Percentiles rank a stretch among this genome's conserved stretches.
Conservation (phyloP, 1,139 yeast genomes). For the Blastobotrys ciferrii region DNA sequence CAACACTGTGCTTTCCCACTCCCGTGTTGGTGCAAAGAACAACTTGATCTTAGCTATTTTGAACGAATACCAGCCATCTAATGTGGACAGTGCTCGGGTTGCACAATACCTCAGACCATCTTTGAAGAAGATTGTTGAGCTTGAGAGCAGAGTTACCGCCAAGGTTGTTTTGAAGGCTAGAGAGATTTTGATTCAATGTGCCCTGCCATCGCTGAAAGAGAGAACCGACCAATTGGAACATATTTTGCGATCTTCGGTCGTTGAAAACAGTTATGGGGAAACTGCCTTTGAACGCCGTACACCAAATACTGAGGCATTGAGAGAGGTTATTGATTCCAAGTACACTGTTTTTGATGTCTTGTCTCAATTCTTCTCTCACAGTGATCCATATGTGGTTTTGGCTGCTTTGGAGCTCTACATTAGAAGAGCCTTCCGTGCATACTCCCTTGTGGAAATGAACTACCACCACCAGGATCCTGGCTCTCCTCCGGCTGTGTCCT, state of each 20-base stretch:
- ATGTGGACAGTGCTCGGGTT: conserved; percentile 56
- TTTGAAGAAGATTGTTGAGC: conserved; percentile 75
- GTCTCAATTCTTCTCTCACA: conserved; percentile 80
- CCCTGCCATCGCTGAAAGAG: conserved; percentile 92
- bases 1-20: conserved; percentile 74
- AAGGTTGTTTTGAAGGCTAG: conserved; percentile 96
- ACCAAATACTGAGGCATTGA: conserved; percentile 76
- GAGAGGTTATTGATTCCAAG: conserved; percentile 92
- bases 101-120: conserved; percentile 69
- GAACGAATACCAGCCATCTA: conserved; percentile 63
- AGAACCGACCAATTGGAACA: conserved; percentile 97
- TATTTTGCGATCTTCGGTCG: conserved; percentile 86
- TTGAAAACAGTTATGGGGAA: conserved; percentile 82
- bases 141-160: conserved; percentile 85
- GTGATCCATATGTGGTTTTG: conserved; percentile 84
- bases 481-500: conserved; percentile 70
- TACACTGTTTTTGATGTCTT: conserved; percentile 95
- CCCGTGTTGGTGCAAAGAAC: conserved; percentile 91
- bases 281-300: conserved; percentile 65
- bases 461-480: conserved; percentile 52
- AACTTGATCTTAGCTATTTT: conserved; percentile 83
- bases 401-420: conserved; percentile 97
- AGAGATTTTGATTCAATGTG: conserved; percentile 93
- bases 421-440: conserved; percentile 96
- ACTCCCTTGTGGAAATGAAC: conserved; percentile 73